Conservation (phyloP, 768 basidiomycete species). For the Arthromyces matolae region DNA sequence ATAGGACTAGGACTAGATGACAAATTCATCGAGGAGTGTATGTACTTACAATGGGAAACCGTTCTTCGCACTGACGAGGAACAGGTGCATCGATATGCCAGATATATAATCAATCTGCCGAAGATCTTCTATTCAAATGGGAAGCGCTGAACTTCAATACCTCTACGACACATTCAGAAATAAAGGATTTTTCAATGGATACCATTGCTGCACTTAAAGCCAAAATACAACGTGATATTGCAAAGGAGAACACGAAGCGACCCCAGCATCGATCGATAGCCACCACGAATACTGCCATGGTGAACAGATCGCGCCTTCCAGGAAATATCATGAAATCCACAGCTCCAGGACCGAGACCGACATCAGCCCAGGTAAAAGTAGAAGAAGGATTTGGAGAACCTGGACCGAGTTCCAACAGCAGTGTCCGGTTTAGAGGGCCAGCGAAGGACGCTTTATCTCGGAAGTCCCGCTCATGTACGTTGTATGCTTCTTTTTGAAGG, state of each 20-base stretch:
- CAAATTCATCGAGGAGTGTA: slow-evolving; percentile 52
- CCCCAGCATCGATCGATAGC: slow-evolving; percentile 27
- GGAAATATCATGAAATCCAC: slow-evolving; percentile 22
- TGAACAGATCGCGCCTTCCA: slow-evolving; percentile 35
- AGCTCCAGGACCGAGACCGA: slow-evolving; percentile 9
- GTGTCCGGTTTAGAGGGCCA: slow-evolving; percentile 38
- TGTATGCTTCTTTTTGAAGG: background rate
- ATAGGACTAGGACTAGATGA: slow-evolving; percentile 40
- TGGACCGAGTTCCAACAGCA: slow-evolving; percentile 24
- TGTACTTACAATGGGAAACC: slow-evolving; percentile 1
- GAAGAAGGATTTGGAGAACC: slow-evolving; percentile 28
- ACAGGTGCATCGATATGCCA: slow-evolving; percentile 63
- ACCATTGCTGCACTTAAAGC: slow-evolving; percentile 44
- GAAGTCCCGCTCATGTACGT: slow-evolving; percentile 58
- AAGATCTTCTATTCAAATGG: slow-evolving; percentile 62
- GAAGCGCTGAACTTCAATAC: slow-evolving; percentile 50
- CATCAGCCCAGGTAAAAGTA: slow-evolving; percentile 30
- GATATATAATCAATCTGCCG: slow-evolving; percentile 52
- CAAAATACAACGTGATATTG: slow-evolving; percentile 45
- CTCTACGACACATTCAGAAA: slow-evolving; percentile 32
- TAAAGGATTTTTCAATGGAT: slow-evolving; percentile 43
- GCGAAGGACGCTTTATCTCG: slow-evolving; percentile 31
- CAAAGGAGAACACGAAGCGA: slow-evolving; percentile 30
- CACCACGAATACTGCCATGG: slow-evolving; percentile 23
- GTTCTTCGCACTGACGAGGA: background rate